These are phyloP conservation scores for Alternaria dauci DNA, from an alignment of 2,329 filamentous ascomycete species.

Conservation along the genomic window DNA sequence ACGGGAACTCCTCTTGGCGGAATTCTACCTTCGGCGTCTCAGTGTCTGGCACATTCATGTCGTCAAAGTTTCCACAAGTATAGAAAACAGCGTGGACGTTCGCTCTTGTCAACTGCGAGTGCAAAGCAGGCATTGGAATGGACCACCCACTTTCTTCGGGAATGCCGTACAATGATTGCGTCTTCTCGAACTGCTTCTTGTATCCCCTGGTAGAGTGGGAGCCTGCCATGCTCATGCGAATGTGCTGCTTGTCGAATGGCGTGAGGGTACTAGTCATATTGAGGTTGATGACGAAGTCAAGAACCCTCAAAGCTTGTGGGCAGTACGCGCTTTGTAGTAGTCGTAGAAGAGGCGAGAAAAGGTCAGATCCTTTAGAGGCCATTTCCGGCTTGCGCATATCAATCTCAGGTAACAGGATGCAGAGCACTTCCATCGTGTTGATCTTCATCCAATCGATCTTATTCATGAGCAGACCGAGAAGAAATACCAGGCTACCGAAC, in stretches of 20 bases:
- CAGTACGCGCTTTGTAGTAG: constrained; percentile 93
- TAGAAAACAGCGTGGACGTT: constrained; percentile 98
- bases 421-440: constrained; percentile 90
- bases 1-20: constrained; percentile 85
- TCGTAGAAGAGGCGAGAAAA: constrained; percentile 90
- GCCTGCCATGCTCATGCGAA: constrained; percentile 98
- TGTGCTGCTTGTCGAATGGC: constrained; percentile 90
- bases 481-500: constrained; percentile 84
- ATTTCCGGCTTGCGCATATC: constrained; percentile 94
- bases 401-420: constrained; percentile 83
- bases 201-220: constrained; percentile 80
- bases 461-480: constrained; percentile 92
- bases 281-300: constrained; percentile 96
- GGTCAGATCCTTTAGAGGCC: constrained; percentile 87
- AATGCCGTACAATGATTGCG: constrained; percentile 94
- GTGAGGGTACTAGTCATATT: constrained; percentile 80
- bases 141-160: constrained; percentile 97
- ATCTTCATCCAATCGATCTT: constrained; percentile 87
- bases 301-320: constrained; percentile 86
- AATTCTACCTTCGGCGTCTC: constrained; percentile 91
- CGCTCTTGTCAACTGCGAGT: constrained; percentile 82
- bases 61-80: constrained; percentile 72
- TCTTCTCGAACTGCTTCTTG: constrained; percentile 93
- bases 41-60: constrained; percentile 63
- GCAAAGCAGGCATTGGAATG: constrained; percentile 88